Evolutionary conservation across 176 grass and related monocot species (phyloP).

Genomic region (Oryza rufipogon): DNA sequence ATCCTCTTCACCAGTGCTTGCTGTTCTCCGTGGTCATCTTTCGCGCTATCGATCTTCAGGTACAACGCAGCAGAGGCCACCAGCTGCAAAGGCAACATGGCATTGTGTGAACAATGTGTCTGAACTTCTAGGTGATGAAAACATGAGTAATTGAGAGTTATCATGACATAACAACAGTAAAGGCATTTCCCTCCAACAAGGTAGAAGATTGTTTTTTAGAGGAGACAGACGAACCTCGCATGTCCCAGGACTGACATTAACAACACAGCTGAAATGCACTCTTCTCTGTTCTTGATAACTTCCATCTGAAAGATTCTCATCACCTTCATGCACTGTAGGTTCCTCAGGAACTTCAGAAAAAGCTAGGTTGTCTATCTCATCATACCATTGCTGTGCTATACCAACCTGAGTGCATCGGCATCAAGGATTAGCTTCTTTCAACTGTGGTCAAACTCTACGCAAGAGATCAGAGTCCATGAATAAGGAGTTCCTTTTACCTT

Average conservation of each 20-base stretch:
- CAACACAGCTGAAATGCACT: slow-evolving; percentile 56
- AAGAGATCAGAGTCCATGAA: neutral
- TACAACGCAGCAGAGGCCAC: slow-evolving; percentile 71
- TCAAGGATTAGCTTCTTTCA: neutral
- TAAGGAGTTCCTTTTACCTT: slow-evolving; percentile 51
- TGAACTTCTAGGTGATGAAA: neutral
- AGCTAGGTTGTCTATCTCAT: slow-evolving; percentile 93
- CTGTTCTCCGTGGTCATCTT: slow-evolving; percentile 11
- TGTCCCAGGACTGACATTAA: slow-evolving; percentile 84
- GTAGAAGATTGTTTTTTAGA: neutral
- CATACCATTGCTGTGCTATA: slow-evolving; percentile 87
- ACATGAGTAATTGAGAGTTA: neutral
- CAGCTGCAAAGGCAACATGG: slow-evolving; percentile 47
- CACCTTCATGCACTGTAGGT: slow-evolving; percentile 23
- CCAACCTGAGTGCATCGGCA: slow-evolving; percentile 57
- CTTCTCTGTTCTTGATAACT: slow-evolving; percentile 56
- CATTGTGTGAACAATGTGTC: neutral
- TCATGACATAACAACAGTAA: neutral
- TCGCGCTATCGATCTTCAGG: slow-evolving; percentile 48
- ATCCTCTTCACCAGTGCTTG: slow-evolving; percentile 46
- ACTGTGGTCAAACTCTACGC: neutral
- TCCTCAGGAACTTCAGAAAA: slow-evolving; percentile 63
- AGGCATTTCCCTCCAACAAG: neutral
- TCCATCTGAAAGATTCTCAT: slow-evolving; percentile 36
- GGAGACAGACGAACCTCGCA: slow-evolving; percentile 60